These are phyloP conservation scores for Aspergillus novoparasiticus DNA, from an alignment of 2,329 filamentous ascomycete genomes.

Conservation along the genomic window DNA sequence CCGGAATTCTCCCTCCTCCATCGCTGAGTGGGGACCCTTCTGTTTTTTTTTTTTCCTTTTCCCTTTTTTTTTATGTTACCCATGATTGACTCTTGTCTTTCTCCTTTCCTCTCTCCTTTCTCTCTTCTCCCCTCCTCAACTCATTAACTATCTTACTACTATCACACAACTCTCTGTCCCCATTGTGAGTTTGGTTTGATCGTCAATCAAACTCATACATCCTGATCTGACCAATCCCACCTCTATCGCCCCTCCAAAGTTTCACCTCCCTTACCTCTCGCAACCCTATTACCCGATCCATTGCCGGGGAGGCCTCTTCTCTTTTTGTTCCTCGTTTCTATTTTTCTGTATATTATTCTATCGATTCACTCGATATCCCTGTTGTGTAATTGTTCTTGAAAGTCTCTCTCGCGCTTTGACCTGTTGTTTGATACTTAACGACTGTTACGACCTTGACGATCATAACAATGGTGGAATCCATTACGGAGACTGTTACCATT, in stretches of 20 bases:
- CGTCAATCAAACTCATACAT: constrained; percentile 9
- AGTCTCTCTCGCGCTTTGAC: constrained; percentile 18
- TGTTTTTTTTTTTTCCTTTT: constrained; percentile 9
- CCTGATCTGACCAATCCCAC: constrained; percentile 12
- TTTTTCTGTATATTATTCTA: constrained; percentile 20
- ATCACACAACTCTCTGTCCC: constrained; percentile 8
- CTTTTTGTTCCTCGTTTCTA: constrained; percentile 7
- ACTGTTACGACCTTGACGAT: constrained; percentile 24
- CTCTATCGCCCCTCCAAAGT: constrained; percentile 6
- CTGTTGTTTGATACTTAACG: constrained; percentile 21
- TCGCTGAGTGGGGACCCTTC: not conserved
- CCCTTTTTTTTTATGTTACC: not conserved
- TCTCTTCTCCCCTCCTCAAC: constrained; percentile 16
- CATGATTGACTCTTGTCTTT: constrained; percentile 11
- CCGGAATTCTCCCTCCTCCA: not conserved
- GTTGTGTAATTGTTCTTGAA: constrained; percentile 2
- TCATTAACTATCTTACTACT: constrained; percentile 11
- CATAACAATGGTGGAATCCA: constrained; percentile 22
- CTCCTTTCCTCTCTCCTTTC: constrained; percentile 9
- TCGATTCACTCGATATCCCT: constrained; percentile 15
- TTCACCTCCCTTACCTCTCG: constrained; percentile 15
- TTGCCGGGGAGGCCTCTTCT: constrained; percentile 17
- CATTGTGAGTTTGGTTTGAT: constrained; percentile 7
- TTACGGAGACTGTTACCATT: constrained; percentile 29
- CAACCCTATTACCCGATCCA: constrained; percentile 12